Percentiles rank a stretch among this genome's conserved stretches.
phyloP scores from a whole-genome alignment of 106 monocot genomes.

The Narthecium ossifragum region DNA sequence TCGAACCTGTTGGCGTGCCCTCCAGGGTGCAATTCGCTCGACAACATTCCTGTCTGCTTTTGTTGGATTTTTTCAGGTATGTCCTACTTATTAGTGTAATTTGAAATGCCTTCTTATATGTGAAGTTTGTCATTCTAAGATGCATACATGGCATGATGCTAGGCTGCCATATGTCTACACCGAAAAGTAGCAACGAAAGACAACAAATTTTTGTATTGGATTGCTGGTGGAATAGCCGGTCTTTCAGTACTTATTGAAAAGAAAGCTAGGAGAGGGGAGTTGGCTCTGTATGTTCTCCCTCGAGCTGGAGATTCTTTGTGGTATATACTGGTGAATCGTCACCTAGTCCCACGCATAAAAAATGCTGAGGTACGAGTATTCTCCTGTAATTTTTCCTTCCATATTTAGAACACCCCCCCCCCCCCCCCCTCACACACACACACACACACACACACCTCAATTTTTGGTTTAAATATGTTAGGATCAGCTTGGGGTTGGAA shows the following conservation, averaged over 20 bases:
- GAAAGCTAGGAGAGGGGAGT: slow-evolving; percentile 80
- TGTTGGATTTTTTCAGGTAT: slow-evolving; percentile 95
- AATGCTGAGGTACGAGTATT: slow-evolving; percentile 75
- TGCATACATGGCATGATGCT: slow-evolving; percentile 4
- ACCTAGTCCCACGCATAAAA: slow-evolving; percentile 74
- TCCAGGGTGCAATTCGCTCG: slow-evolving; percentile 81
- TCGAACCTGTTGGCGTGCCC: slow-evolving; percentile 69
- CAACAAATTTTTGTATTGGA: slow-evolving; percentile 88
- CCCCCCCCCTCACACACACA: too few species aligned
- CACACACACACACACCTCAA: too few species aligned
- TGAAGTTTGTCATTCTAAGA: not conserved
- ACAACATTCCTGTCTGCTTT: slow-evolving; percentile 96
- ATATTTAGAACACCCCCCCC: too few species aligned
- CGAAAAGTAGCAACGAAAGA: slow-evolving; percentile 81
- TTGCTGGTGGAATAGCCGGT: slow-evolving; percentile 78
- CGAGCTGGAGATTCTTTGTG: slow-evolving; percentile 94
- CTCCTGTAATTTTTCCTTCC: not conserved
- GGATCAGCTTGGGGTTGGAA: too few species aligned
- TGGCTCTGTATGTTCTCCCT: slow-evolving; percentile 97
- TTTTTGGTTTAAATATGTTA: too few species aligned
- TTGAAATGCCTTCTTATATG: not conserved
- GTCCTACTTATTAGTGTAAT: slow-evolving; percentile 9
- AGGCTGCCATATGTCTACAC: slow-evolving; percentile 83
- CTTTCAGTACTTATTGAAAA: slow-evolving; percentile 90
- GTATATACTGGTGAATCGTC: slow-evolving; percentile 87